A percentile compares a stretch with the other conserved stretches of the same genome.
Conservation (phyloP, 2,329 filamentous ascomycete species). For the Penicillium sp. region DNA sequence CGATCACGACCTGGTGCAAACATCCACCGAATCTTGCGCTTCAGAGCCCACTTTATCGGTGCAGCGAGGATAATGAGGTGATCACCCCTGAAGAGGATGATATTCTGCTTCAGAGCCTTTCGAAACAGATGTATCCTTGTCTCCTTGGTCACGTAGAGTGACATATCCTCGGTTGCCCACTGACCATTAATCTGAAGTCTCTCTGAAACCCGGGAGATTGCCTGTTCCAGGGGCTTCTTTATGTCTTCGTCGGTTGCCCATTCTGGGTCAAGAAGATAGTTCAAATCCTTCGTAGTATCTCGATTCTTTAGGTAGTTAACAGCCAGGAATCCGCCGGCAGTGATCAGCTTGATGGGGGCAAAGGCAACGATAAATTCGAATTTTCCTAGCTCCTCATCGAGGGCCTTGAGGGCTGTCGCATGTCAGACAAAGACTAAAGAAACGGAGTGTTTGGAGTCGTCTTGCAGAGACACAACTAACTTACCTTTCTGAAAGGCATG, state of each 20-base stretch:
- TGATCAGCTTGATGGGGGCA: slow-evolving; percentile 38
- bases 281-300: slow-evolving; percentile 38
- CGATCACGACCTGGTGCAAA: slow-evolving; percentile 27
- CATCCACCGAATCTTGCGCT: slow-evolving; percentile 41
- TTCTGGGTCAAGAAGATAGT: slow-evolving; percentile 40
- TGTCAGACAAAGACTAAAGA: slow-evolving; percentile 6
- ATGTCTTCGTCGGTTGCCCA: slow-evolving; percentile 39
- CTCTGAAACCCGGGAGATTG: slow-evolving; percentile 30
- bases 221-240: slow-evolving; percentile 31
- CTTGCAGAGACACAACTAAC: slow-evolving; percentile 2
- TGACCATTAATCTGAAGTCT: slow-evolving; percentile 29
- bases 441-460: neutral
- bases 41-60: slow-evolving; percentile 42
- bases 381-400: slow-evolving; percentile 37
- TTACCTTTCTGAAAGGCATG: slow-evolving; percentile 17
- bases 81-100: slow-evolving; percentile 35
- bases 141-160: slow-evolving; percentile 34
- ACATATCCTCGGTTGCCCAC: slow-evolving; percentile 41
- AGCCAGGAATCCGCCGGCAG: slow-evolving; percentile 38
- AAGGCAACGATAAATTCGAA: slow-evolving; percentile 37
- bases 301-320: slow-evolving; percentile 36
- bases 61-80: slow-evolving; percentile 37
- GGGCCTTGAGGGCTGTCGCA: slow-evolving; percentile 28
- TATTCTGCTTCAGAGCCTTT: slow-evolving; percentile 37
- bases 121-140: slow-evolving; percentile 32